Evolutionary conservation across 2,329 filamentous ascomycete species (phyloP).

Genomic region (Claviceps sorghi): DNA sequence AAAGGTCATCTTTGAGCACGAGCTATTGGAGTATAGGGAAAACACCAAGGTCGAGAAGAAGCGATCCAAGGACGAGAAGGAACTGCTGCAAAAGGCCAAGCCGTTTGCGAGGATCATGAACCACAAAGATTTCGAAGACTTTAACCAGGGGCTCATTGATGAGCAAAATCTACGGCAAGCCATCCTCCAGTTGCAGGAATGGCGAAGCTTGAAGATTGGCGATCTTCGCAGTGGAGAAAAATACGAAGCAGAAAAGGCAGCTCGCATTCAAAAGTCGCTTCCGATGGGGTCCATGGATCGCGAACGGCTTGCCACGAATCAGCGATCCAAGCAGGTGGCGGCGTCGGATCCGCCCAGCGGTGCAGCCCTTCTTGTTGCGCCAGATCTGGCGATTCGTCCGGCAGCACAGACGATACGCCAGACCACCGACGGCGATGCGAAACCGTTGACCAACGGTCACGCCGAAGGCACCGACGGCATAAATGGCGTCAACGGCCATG

Average conservation of each 20-base stretch:
- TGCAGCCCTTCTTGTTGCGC: constrained; percentile 61
- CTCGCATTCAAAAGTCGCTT: constrained; percentile 52
- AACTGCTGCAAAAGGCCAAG: constrained; percentile 83
- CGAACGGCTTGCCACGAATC: constrained; percentile 56
- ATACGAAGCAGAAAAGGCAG: constrained; percentile 78
- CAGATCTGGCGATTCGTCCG: constrained; percentile 56
- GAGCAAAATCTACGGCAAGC: constrained; percentile 85
- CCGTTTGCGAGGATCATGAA: constrained; percentile 97
- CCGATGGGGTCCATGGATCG: constrained; percentile 75
- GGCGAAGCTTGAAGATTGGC: constrained; percentile 71
- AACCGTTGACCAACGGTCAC: constrained; percentile 38
- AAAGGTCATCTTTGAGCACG: constrained; percentile 92
- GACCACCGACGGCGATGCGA: constrained; percentile 35
- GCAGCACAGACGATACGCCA: constrained; percentile 21
- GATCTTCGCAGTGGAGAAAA: constrained; percentile 79
- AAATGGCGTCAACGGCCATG: constrained; percentile 15
- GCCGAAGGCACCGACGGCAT: constrained; percentile 24
- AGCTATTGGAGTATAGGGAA: constrained; percentile 82
- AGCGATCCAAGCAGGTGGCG: constrained; percentile 52
- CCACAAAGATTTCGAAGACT: constrained; percentile 71
- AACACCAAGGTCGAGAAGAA: constrained; percentile 86
- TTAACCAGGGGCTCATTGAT: constrained; percentile 73
- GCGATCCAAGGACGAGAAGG: constrained; percentile 85
- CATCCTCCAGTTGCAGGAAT: constrained; percentile 83
- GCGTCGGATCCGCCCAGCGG: constrained; percentile 58